Evolutionary conservation across 2,329 filamentous ascomycete species (phyloP).

Genomic region (Ploettnerulaceae sp.): DNA sequence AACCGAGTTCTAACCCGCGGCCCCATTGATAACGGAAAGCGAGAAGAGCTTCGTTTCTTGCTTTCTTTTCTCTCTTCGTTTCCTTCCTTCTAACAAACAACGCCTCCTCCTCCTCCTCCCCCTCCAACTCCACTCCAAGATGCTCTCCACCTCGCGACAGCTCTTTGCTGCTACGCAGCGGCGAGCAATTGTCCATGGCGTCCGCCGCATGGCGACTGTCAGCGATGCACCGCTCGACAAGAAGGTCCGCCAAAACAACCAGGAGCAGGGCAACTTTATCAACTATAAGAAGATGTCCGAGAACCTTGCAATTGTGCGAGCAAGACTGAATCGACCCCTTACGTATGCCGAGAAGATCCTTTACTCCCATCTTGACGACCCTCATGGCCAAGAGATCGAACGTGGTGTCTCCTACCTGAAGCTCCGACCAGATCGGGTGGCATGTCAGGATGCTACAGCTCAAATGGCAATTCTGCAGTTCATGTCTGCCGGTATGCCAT

Average conservation of each 20-base stretch:
- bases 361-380: conserved; percentile 97
- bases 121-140: conserved; percentile 38
- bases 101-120: conserved; percentile 12
- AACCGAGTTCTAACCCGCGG: too few species aligned
- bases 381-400: conserved; percentile 92
- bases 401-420: conserved; percentile 94
- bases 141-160: conserved; percentile 65
- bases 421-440: conserved; percentile 93
- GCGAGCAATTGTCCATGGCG: conserved; percentile 56
- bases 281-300: conserved; percentile 99
- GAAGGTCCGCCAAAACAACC: conserved; percentile 98
- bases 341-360: conserved; percentile 98
- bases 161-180: conserved; percentile 61
- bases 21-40: too few species aligned
- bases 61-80: conserved; percentile 14
- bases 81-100: conserved; percentile 15
- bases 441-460: conserved; percentile 98
- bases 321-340: conserved; percentile 85
- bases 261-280: conserved; percentile 94
- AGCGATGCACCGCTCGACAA: conserved; percentile 80
- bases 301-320: conserved; percentile 87
- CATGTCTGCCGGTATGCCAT: conserved; percentile 97
- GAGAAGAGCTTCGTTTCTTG: background rate
- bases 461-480: conserved; percentile 99
- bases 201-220: conserved; percentile 77